Evolutionary conservation across 2,329 filamentous ascomycete species (phyloP), one percentile per base, ranked within the genome.

Genomic region (Ampelomyces quisqualis): DNA sequence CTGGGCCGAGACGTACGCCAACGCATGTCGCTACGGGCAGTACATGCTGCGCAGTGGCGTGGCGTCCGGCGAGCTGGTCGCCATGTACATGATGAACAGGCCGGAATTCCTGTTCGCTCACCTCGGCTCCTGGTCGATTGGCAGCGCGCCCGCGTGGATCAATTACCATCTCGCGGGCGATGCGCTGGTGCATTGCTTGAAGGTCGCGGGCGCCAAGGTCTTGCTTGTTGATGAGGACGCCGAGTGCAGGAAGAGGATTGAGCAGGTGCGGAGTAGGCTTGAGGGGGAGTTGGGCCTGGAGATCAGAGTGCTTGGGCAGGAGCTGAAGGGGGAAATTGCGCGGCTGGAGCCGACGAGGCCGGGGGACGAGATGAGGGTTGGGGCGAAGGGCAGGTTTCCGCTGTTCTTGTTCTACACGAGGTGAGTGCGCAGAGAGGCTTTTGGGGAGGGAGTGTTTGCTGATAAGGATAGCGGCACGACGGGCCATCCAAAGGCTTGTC

Each of bases 401-500:
- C 74, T 81, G 51, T 80, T 77, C 20, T 64, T 90, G 17, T 81
- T 90, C 53, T 90, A 88, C 62, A 90, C 86, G 1, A 80, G 74
- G 74, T 76, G 31, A 30, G 68, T 57, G 3, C 27, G 23, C 10
- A 9, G 22, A n/a, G 20, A 15, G 13, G 17, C 13, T 19, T 2
- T 3, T 13, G 23, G 4, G n/a, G n/a, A n/a, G 7, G 11, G 17
- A 13, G 13, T 9, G 11, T 8, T 3, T 15, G 38, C 57, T 58
- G 24, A 63, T 36, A 8, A 22, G 7, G 13, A 17, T 23, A 84
- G 82, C 47, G 86, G 86, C 23, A 90, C 86, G 1, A 90, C 86
- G 0, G 86, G 86, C 2, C 66, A 87, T 50, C 85, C 86, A 8
- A 90, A 90, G 64, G 86, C 81, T 1, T 84, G 82, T 52, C 64